Evolutionary conservation across 2,329 filamentous ascomycete genomes (phyloP).

Genomic region (Sarocladium brachiariae): DNA sequence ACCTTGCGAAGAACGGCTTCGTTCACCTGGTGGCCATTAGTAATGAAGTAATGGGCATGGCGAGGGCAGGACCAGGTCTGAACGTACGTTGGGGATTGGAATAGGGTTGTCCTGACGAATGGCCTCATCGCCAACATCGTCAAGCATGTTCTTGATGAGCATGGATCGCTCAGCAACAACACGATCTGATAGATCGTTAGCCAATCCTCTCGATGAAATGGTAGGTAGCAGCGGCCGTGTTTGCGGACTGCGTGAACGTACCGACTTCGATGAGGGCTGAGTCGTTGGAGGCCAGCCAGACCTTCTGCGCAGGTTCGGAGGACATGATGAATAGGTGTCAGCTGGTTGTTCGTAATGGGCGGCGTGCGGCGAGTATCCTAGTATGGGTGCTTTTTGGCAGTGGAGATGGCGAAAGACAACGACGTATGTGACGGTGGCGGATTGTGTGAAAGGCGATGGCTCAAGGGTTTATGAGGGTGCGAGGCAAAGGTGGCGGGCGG

Average conservation of each 20-base stretch:
- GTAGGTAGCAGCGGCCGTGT: background rate
- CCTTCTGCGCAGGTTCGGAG: slow-evolving; percentile 30
- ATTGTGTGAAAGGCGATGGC: background rate
- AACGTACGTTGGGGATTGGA: slow-evolving; percentile 75
- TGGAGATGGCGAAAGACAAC: too few relatives aligned
- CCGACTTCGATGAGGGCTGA: slow-evolving; percentile 38
- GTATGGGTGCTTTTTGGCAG: background rate
- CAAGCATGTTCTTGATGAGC: slow-evolving; percentile 97
- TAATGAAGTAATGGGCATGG: slow-evolving; percentile 10
- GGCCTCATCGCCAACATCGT: slow-evolving; percentile 70
- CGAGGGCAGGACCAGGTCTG: slow-evolving; percentile 9
- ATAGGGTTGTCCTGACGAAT: slow-evolving; percentile 59
- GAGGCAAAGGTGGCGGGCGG: background rate
- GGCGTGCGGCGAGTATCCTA: too few relatives aligned
- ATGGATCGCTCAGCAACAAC: slow-evolving; percentile 84
- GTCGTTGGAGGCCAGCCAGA: slow-evolving; percentile 48
- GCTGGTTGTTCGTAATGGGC: too few relatives aligned
- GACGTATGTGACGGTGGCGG: too few relatives aligned
- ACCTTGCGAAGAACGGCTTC: slow-evolving; percentile 93
- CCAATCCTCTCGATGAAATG: background rate
- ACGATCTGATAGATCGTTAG: too few relatives aligned
- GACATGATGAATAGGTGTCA: slow-evolving; percentile 25
- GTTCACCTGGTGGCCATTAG: slow-evolving; percentile 57
- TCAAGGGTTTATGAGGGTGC: background rate
- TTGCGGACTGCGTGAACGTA: slow-evolving; percentile 26